Evolutionary conservation across 768 basidiomycete species (phyloP).

Genomic region (Calocera viscosa): DNA sequence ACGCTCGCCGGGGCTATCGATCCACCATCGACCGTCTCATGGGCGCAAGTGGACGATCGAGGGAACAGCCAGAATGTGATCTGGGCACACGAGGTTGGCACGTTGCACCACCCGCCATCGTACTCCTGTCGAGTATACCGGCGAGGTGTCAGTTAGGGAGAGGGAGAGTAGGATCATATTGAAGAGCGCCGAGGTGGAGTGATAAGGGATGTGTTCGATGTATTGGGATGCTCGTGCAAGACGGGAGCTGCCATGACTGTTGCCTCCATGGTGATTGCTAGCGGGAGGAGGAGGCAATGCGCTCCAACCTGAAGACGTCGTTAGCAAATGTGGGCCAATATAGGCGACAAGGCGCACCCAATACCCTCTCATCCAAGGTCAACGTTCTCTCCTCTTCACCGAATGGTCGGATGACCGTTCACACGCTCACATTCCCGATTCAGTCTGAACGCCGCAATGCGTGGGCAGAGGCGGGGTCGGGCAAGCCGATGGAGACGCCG

Average conservation of each 20-base stretch:
- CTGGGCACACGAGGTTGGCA: constrained; percentile 36
- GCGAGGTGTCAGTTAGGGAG: constrained; percentile 37
- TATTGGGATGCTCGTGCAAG: constrained; percentile 29
- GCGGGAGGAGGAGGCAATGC: constrained; percentile 26
- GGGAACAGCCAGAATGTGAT: constrained; percentile 33
- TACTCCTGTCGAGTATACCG: constrained; percentile 32
- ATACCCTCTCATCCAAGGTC: constrained; percentile 16
- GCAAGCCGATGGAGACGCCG: constrained; percentile 33
- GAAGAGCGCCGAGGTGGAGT: constrained; percentile 31
- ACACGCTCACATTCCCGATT: constrained; percentile 35
- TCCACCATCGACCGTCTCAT: constrained; percentile 36
- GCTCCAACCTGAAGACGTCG: constrained; percentile 35
- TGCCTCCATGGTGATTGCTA: constrained; percentile 30
- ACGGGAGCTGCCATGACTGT: constrained; percentile 30
- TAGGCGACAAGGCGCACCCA: constrained; percentile 12
- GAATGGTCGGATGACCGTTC: constrained; percentile 38
- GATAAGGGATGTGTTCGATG: constrained; percentile 33
- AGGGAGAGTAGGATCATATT: constrained; percentile 35
- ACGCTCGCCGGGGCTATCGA: constrained; percentile 36
- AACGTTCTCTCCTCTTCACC: constrained; percentile 21
- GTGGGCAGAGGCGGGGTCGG: constrained; percentile 35
- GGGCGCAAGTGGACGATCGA: constrained; percentile 30
- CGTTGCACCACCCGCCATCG: constrained; percentile 35
- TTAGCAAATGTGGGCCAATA: not conserved
- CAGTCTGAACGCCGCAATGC: constrained; percentile 41